phyloP scores from a whole-genome alignment of 1,284 basidiomycete genomes.

The Stereum hirsutum region DNA sequence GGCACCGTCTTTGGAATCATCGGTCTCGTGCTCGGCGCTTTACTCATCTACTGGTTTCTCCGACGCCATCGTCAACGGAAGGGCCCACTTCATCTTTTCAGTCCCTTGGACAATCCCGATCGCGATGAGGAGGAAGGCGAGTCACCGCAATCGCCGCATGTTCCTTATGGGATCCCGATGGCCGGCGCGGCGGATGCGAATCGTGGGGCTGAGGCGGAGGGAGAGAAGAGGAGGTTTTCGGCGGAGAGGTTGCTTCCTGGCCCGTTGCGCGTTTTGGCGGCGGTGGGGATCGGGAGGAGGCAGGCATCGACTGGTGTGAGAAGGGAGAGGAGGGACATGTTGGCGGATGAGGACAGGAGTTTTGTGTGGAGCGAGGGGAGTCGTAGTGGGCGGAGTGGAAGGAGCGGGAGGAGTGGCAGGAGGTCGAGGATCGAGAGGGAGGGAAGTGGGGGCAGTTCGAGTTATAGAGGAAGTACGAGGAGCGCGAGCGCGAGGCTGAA shows the following conservation, averaged over 20 bases:
- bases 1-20: conserved; percentile 48
- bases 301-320: neutral
- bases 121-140: conserved; percentile 28
- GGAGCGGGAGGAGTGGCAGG: conserved; percentile 2
- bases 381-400: conserved; percentile 5
- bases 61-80: conserved; percentile 19
- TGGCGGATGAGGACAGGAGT: conserved; percentile 64
- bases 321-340: conserved; percentile 40
- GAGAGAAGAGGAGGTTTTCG: neutral
- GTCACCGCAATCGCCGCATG: too few species aligned
- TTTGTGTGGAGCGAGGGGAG: conserved; percentile 2
- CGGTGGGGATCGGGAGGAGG: conserved; percentile 17
- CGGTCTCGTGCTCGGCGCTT: conserved; percentile 34
- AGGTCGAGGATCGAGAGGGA: conserved; percentile 7
- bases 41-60: conserved; percentile 33
- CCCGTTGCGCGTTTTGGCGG: conserved; percentile 18
- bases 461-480: conserved; percentile 1
- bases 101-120: conserved; percentile 27
- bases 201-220: too few species aligned
- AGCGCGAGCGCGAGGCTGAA: conserved; percentile 1
- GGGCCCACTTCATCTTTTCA: conserved; percentile 35
- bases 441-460: conserved; percentile 5
- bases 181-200: conserved; percentile 15
- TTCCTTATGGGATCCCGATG: conserved; percentile 18
- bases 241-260: conserved; percentile 13